Evolutionary conservation across 192 early-diverging fungal species (phyloP).

Genomic region (Coemansia sp.): DNA sequence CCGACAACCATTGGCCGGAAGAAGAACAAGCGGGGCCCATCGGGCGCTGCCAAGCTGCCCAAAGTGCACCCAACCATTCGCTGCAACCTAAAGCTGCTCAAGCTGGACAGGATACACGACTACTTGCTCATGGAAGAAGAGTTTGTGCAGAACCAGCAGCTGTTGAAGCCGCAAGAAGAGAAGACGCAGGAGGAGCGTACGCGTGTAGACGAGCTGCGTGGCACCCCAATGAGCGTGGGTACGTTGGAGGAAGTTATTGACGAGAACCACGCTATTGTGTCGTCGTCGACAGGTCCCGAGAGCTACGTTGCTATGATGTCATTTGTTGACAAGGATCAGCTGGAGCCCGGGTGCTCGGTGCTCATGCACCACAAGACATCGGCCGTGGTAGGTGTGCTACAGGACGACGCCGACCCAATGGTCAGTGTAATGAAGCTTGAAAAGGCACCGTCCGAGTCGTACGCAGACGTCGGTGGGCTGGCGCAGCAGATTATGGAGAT

Average conservation of each 20-base stretch:
- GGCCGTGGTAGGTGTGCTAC: slow-evolving; percentile 92
- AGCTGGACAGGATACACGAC: slow-evolving; percentile 98
- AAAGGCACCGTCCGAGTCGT: slow-evolving; percentile 98
- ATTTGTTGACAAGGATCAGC: slow-evolving; percentile 98
- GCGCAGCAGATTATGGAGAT: slow-evolving; percentile 98
- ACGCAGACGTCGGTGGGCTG: slow-evolving; percentile 96
- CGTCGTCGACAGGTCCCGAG: slow-evolving; percentile 86
- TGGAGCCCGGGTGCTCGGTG: slow-evolving; percentile 96
- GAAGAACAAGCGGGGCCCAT: slow-evolving; percentile 92
- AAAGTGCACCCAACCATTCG: slow-evolving; percentile 98
- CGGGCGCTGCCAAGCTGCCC: slow-evolving; percentile 87
- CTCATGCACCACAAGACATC: slow-evolving; percentile 89
- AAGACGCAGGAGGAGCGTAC: slow-evolving; percentile 90
- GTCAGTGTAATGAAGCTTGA: slow-evolving; percentile 99
- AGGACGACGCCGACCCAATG: slow-evolving; percentile 96
- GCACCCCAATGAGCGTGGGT: slow-evolving; percentile 95
- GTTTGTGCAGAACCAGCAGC: slow-evolving; percentile 98
- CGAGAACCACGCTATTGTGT: slow-evolving; percentile 98
- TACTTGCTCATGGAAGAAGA: slow-evolving; percentile 98
- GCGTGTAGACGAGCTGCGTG: slow-evolving; percentile 92
- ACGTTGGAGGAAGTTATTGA: slow-evolving; percentile 99
- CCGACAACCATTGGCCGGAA: slow-evolving; percentile 99
- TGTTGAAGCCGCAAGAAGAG: slow-evolving; percentile 96
- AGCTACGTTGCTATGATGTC: slow-evolving; percentile 98
- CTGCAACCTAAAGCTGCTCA: slow-evolving; percentile 95